phyloP scores from a whole-genome alignment of 2,329 filamentous ascomycete genomes.

The Tolypocladium paradoxum region DNA sequence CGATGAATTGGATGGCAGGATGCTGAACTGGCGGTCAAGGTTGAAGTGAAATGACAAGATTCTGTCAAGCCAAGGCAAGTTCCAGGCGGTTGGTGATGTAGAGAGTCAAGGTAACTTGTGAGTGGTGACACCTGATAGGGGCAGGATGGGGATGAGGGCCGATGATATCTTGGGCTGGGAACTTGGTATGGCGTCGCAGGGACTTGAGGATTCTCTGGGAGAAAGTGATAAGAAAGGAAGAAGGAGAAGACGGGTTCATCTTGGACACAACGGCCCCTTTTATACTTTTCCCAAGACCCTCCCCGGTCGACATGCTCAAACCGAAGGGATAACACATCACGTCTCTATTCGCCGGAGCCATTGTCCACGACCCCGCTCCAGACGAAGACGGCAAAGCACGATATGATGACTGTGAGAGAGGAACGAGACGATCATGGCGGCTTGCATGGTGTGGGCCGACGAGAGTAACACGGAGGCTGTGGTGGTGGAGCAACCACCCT shows the following conservation, averaged over 20 bases:
- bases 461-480: constrained; percentile 14
- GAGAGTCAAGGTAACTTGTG: not conserved
- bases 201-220: constrained; percentile 1
- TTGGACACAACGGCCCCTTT: constrained; percentile 44
- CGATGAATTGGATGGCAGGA: constrained; percentile 25
- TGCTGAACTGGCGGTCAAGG: not conserved
- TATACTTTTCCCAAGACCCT: constrained; percentile 45
- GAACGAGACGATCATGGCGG: constrained; percentile 22
- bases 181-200: not conserved
- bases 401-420: constrained; percentile 15
- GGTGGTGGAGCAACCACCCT: constrained; percentile 9
- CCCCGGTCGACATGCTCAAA: constrained; percentile 22
- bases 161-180: not conserved
- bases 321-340: constrained; percentile 30
- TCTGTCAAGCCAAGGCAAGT: not conserved
- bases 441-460: constrained; percentile 23
- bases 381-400: constrained; percentile 15
- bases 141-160: not conserved
- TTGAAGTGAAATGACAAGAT: constrained; percentile 6
- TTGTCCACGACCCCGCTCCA: constrained; percentile 30
- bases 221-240: constrained; percentile 37
- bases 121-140: not conserved
- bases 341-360: constrained; percentile 31
- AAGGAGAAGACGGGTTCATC: constrained; percentile 33
- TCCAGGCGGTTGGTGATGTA: not conserved